phyloP scores from a whole-genome alignment of 148 eudicot genomes.

The Selenicereus undatus region DNA sequence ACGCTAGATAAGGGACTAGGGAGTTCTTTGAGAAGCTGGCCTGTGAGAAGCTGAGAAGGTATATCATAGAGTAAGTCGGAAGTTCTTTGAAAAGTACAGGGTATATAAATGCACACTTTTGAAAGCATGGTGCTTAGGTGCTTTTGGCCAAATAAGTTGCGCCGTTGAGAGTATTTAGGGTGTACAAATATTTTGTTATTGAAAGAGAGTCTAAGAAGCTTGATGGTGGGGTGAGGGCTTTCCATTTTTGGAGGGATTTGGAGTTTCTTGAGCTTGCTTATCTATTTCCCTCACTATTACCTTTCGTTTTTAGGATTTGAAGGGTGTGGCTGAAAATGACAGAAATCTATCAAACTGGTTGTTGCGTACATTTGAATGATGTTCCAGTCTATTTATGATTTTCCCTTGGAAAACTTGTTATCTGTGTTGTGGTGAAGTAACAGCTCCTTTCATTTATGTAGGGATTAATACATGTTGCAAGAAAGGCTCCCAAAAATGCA shows the following conservation, averaged over 20 bases:
- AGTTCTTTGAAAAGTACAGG: neutral
- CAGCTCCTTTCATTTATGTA: slow-evolving; percentile 24
- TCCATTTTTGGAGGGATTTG: neutral
- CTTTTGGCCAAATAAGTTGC: neutral
- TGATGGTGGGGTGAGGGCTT: neutral
- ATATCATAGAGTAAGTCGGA: neutral
- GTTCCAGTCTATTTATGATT: neutral
- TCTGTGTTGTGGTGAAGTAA: neutral
- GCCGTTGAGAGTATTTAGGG: neutral
- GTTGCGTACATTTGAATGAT: neutral
- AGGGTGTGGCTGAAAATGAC: neutral
- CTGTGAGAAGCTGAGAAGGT: neutral
- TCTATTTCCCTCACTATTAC: neutral
- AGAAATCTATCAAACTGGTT: neutral
- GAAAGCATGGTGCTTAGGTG: neutral
- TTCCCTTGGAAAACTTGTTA: neutral
- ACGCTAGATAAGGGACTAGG: too few species aligned
- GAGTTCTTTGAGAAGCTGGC: neutral
- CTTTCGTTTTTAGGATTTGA: neutral
- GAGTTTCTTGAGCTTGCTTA: neutral
- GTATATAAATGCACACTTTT: neutral
- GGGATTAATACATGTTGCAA: slow-evolving; percentile 89
- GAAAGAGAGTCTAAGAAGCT: neutral
- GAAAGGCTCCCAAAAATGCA: slow-evolving; percentile 96
- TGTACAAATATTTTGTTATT: neutral